Evolutionary conservation across 1,284 basidiomycete genomes (phyloP).

Genomic region (Sanghuangporus sanghuang): DNA sequence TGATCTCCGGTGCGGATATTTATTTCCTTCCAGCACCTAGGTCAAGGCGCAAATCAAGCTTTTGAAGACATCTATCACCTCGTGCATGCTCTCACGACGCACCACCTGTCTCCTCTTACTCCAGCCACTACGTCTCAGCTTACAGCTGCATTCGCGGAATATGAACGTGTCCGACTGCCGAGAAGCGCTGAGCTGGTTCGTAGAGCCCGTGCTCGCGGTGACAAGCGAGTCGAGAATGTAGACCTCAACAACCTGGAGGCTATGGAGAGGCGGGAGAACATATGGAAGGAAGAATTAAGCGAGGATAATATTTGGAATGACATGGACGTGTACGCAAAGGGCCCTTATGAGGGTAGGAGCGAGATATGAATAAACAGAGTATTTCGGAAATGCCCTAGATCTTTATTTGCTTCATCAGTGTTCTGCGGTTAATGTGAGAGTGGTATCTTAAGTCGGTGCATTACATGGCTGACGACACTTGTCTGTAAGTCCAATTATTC

Average conservation of each 20-base stretch:
- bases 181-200: constrained; percentile 32
- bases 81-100: constrained; percentile 30
- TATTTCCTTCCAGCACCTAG: constrained; percentile 33
- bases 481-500: too few species aligned
- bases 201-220: constrained; percentile 34
- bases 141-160: constrained; percentile 27
- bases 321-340: background rate
- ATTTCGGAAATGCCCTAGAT: background rate
- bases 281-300: constrained; percentile 21
- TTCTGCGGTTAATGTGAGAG: background rate
- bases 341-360: constrained; percentile 12
- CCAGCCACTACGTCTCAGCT: constrained; percentile 30
- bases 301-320: constrained; percentile 17
- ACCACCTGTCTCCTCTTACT: constrained; percentile 27
- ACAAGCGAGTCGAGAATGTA: constrained; percentile 31
- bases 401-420: too few species aligned
- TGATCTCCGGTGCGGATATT: too few species aligned
- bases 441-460: background rate
- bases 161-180: constrained; percentile 30
- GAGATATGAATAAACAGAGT: constrained; percentile 1
- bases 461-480: too few species aligned
- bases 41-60: constrained; percentile 46
- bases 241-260: constrained; percentile 22
- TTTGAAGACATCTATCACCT: constrained; percentile 41
- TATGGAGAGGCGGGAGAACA: constrained; percentile 30